Evolutionary conservation across 768 basidiomycete genomes (phyloP).

Genomic region (Bullera alba): DNA sequence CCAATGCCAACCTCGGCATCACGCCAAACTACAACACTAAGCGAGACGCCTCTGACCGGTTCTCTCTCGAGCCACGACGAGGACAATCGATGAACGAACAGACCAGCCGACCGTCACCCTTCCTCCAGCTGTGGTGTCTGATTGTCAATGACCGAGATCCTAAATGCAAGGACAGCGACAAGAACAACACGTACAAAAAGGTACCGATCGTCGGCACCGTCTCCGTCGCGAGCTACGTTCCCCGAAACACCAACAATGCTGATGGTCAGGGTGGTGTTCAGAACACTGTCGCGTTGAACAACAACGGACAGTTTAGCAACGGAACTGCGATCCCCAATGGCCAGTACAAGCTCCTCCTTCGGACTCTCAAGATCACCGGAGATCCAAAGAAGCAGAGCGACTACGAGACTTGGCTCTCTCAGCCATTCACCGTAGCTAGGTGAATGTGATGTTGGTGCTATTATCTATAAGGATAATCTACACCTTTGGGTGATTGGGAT

Average conservation of each 20-base stretch:
- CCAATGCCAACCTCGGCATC: constrained; percentile 33
- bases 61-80: background rate
- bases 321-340: constrained; percentile 50
- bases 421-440: constrained; percentile 9
- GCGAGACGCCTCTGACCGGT: background rate
- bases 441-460: background rate
- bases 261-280: constrained; percentile 41
- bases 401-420: constrained; percentile 48
- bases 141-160: too few species aligned
- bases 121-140: too few species aligned
- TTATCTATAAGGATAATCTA: background rate
- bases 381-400: constrained; percentile 48
- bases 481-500: background rate
- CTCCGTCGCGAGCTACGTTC: constrained; percentile 50
- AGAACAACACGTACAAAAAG: constrained; percentile 27
- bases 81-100: too few species aligned
- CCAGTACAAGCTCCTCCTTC: constrained; percentile 49
- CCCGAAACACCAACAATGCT: constrained; percentile 47
- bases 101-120: too few species aligned
- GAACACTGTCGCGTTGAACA: constrained; percentile 34
- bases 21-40: constrained; percentile 31
- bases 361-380: constrained; percentile 52
- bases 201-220: constrained; percentile 54
- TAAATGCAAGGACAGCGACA: constrained; percentile 1
- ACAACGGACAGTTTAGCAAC: constrained; percentile 42